phyloP scores from a whole-genome alignment of 108 stramenopile species.

The Conticribra guillardii region DNA sequence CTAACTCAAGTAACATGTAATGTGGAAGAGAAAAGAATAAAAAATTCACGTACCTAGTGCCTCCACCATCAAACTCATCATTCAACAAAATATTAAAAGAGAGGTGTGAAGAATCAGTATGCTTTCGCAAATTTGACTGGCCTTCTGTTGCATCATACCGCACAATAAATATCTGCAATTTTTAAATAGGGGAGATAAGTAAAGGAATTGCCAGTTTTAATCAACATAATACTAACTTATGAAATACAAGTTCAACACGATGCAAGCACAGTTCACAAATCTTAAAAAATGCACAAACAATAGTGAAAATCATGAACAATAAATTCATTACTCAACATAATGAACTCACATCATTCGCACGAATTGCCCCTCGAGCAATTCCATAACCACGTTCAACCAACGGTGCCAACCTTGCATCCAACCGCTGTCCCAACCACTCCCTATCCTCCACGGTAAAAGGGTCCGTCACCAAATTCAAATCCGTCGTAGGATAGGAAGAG shows the following conservation, averaged over 20 bases:
- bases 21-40: too few relatives aligned
- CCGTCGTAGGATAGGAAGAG: conserved; percentile 63
- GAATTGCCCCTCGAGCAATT: conserved; percentile 45
- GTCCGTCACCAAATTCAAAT: conserved; percentile 70
- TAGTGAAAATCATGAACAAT: too few relatives aligned
- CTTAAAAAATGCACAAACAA: too few relatives aligned
- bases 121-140: conserved; percentile 37
- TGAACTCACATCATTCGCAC: conserved; percentile 62
- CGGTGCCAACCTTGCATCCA: conserved; percentile 68
- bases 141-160: conserved; percentile 51
- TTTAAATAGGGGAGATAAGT: neutral
- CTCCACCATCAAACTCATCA: conserved; percentile 76
- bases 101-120: conserved; percentile 63
- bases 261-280: too few relatives aligned
- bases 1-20: too few relatives aligned
- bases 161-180: conserved; percentile 57
- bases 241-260: too few relatives aligned
- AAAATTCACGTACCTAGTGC: conserved; percentile 53
- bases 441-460: conserved; percentile 59
- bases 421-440: conserved; percentile 37
- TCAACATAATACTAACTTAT: too few relatives aligned
- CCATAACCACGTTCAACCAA: conserved; percentile 57
- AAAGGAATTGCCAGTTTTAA: neutral
- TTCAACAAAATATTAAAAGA: conserved; percentile 66
- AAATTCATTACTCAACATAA: too few relatives aligned